Conservation (phyloP, 192 early-diverging fungal genomes). For the Geranomyces michiganensis region DNA sequence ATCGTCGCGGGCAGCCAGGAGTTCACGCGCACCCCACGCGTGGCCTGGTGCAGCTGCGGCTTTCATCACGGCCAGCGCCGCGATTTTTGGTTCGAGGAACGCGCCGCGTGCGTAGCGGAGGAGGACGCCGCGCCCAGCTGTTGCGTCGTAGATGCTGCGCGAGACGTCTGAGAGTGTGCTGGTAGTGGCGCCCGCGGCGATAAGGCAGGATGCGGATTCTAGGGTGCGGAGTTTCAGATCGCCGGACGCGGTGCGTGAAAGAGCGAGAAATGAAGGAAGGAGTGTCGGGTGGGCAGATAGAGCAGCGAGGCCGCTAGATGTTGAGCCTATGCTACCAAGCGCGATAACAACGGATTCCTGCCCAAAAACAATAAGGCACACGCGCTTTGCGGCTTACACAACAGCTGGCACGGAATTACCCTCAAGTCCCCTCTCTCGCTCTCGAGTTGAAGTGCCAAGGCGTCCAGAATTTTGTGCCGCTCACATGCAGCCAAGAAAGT, state of each 20-base stretch:
- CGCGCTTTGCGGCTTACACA: no score
- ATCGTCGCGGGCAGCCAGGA: not conserved
- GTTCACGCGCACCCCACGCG: conserved; percentile 6
- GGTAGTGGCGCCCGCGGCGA: not conserved
- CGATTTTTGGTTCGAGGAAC: conserved; percentile 12
- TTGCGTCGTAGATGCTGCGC: no score
- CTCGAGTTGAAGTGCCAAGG: not conserved
- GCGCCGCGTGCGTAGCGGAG: conserved; percentile 14
- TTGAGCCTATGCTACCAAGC: conserved; percentile 5
- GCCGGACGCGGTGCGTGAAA: not conserved
- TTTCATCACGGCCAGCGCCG: conserved; percentile 1
- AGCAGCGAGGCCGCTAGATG: not conserved
- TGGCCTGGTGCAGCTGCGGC: conserved; percentile 1
- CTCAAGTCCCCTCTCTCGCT: not conserved
- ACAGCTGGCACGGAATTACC: not conserved
- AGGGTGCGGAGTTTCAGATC: conserved; percentile 3
- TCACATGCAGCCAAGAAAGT: not conserved
- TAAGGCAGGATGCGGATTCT: conserved; percentile 4
- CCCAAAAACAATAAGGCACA: no score
- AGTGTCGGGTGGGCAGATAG: not conserved
- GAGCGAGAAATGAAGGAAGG: not conserved
- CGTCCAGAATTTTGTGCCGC: not conserved
- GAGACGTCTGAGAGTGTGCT: not conserved
- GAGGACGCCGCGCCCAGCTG: not conserved
- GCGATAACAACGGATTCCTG: conserved; percentile 9